Evolutionary conservation across 805 yeast genomes (phyloP).

Genomic region (Candida berthetii): DNA sequence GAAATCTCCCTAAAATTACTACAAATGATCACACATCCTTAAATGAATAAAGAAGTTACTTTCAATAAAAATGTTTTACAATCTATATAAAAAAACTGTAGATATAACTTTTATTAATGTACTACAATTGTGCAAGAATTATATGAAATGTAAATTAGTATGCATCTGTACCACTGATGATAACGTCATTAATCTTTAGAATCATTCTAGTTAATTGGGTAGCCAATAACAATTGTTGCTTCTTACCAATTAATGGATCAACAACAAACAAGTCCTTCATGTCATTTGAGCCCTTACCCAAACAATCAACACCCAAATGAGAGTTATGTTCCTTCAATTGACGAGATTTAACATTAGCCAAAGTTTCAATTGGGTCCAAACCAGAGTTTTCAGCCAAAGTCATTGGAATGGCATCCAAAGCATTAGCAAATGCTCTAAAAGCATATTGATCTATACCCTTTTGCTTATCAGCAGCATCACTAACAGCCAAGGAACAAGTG

Average conservation of each 20-base stretch:
- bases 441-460: constrained; percentile 97
- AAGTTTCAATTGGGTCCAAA: constrained; percentile 84
- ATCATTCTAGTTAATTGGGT: constrained; percentile 98
- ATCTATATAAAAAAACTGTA: background rate
- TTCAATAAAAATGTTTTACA: too few relatives aligned
- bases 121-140: background rate
- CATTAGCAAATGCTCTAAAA: constrained; percentile 88
- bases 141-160: constrained; percentile 26
- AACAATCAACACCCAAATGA: constrained; percentile 87
- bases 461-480: constrained; percentile 87
- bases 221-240: constrained; percentile 91
- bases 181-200: constrained; percentile 93
- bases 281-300: constrained; percentile 82
- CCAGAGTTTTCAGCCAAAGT: constrained; percentile 97
- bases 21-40: too few relatives aligned
- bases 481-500: constrained; percentile 84
- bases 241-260: constrained; percentile 96
- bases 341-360: constrained; percentile 75
- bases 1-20: too few relatives aligned
- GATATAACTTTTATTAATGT: background rate
- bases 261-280: constrained; percentile 93
- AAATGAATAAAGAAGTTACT: too few relatives aligned
- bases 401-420: constrained; percentile 89
- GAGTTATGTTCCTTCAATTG: constrained; percentile 72
- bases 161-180: constrained; percentile 80